These are phyloP conservation scores for Tolypocladium cylindrosporum DNA, from an alignment of 2,329 filamentous ascomycete species.

Conservation along the genomic window DNA sequence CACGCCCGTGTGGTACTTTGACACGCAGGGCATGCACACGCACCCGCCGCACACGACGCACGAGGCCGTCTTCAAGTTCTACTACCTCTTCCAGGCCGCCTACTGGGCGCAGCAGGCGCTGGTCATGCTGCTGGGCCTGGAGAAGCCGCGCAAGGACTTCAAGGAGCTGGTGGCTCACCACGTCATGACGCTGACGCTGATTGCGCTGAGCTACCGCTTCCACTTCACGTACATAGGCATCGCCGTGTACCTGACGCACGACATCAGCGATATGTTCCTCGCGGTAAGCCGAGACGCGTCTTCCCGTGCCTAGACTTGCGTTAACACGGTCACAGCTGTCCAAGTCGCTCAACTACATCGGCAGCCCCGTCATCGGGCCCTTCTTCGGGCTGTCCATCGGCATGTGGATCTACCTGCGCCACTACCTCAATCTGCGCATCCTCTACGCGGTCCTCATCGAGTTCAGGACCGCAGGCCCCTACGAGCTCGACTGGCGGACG, in stretches of 20 bases:
- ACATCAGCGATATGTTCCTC: constrained; percentile 91
- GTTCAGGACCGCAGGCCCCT: constrained; percentile 65
- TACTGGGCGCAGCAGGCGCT: constrained; percentile 96
- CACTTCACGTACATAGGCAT: constrained; percentile 97
- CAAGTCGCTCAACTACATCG: constrained; percentile 85
- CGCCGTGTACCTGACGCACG: constrained; percentile 88
- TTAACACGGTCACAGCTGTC: constrained; percentile 41
- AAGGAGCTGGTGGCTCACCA: constrained; percentile 89
- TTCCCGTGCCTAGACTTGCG: too few relatives aligned
- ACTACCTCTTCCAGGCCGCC: constrained; percentile 87
- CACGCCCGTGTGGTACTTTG: constrained; percentile 94
- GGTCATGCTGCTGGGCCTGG: constrained; percentile 77
- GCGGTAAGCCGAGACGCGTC: constrained; percentile 28
- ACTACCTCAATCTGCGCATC: constrained; percentile 73
- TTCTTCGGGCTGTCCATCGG: constrained; percentile 78
- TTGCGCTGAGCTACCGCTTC: constrained; percentile 83
- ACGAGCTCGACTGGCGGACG: constrained; percentile 64
- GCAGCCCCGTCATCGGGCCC: constrained; percentile 63
- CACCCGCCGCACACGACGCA: constrained; percentile 75
- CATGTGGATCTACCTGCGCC: constrained; percentile 82
- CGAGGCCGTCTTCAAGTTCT: constrained; percentile 78
- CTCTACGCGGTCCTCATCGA: constrained; percentile 66
- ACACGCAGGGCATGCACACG: constrained; percentile 84
- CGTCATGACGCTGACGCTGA: constrained; percentile 76
- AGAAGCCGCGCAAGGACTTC: constrained; percentile 92